Evolutionary conservation across 2,329 filamentous ascomycete genomes (phyloP).

Genomic region (Ophiostoma perfectum): DNA sequence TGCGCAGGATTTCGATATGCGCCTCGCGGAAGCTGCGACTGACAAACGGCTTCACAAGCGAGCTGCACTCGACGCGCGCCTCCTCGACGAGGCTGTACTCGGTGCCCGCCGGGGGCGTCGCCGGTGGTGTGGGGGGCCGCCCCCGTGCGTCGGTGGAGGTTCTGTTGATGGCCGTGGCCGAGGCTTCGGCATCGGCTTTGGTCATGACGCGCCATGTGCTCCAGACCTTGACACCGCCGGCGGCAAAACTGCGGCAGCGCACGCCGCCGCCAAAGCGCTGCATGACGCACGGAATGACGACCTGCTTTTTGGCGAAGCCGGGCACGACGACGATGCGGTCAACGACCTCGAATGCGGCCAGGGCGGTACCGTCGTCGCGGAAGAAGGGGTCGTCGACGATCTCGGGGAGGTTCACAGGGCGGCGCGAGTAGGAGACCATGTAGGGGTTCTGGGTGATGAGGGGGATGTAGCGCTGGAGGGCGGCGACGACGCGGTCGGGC

Average conservation of each 20-base stretch:
- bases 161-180: neutral
- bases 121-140: neutral
- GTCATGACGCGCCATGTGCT: conserved; percentile 34
- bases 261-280: conserved; percentile 40
- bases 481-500: conserved; percentile 36
- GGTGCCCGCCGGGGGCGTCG: conserved; percentile 11
- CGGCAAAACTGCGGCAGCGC: conserved; percentile 41
- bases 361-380: conserved; percentile 31
- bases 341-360: conserved; percentile 33
- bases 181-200: conserved; percentile 21
- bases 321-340: conserved; percentile 39
- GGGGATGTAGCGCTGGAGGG: conserved; percentile 39
- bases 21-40: conserved; percentile 31
- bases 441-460: conserved; percentile 40
- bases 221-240: conserved; percentile 41
- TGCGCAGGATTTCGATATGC: conserved; percentile 34
- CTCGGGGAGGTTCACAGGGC: conserved; percentile 33
- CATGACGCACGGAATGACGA: conserved; percentile 41
- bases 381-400: conserved; percentile 42
- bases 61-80: conserved; percentile 33
- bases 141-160: neutral
- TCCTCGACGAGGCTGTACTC: conserved; percentile 35
- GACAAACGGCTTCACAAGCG: conserved; percentile 35
- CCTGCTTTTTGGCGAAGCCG: conserved; percentile 37
- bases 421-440: conserved; percentile 36